Conservation (phyloP, 331 rosid species). For the Saraca asoca region DNA sequence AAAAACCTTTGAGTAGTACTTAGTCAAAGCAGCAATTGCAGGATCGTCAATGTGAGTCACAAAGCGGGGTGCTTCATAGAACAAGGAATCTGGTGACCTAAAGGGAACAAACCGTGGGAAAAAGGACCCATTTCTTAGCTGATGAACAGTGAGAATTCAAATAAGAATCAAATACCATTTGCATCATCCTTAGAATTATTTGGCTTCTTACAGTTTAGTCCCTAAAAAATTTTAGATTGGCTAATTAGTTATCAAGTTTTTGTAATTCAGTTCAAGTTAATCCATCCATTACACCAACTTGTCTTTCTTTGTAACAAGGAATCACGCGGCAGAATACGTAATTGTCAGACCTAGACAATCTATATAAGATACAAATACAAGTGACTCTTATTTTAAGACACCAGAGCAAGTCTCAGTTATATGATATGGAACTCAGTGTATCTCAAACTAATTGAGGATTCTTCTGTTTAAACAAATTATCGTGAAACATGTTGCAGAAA, state of each 20-base stretch:
- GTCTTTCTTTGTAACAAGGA: background rate
- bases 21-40: constrained; percentile 74
- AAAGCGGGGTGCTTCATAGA: constrained; percentile 81
- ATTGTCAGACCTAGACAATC: constrained; percentile 13
- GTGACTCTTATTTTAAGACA: background rate
- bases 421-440: constrained; percentile 1
- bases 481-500: background rate
- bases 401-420: background rate
- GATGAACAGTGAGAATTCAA: constrained; percentile 2
- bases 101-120: background rate
- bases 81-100: constrained; percentile 60
- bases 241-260: too few relatives aligned
- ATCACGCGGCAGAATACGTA: background rate
- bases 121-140: background rate
- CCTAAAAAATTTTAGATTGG: too few relatives aligned
- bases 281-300: background rate
- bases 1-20: constrained; percentile 67
- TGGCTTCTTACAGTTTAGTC: too few relatives aligned
- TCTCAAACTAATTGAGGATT: background rate
- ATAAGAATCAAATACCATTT: too few relatives aligned
- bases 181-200: too few relatives aligned
- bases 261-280: too few relatives aligned
- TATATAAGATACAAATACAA: background rate
- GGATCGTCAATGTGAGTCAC: constrained; percentile 86
- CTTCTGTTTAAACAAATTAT: background rate